Conservation (phyloP, 2,329 filamentous ascomycete species). For the Clonostachys byssicola region DNA sequence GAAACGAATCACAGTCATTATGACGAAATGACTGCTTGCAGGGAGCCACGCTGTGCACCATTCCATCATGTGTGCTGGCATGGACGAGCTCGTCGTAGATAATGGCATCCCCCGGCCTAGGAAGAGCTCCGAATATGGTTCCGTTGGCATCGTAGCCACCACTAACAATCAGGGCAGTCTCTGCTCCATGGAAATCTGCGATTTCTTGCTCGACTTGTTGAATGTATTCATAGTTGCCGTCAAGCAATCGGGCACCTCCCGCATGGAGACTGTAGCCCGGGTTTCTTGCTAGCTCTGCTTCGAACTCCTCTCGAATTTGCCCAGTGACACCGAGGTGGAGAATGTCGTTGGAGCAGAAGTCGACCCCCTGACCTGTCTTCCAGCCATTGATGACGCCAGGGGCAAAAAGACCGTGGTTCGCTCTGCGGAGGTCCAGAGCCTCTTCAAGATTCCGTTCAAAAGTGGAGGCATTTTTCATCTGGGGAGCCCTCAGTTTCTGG, state of each 20-base stretch:
- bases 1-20: slow-evolving; percentile 29
- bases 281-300: slow-evolving; percentile 38
- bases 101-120: slow-evolving; percentile 48
- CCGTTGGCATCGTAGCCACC: slow-evolving; percentile 52
- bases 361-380: slow-evolving; percentile 17
- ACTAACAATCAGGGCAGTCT: slow-evolving; percentile 54
- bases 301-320: slow-evolving; percentile 37
- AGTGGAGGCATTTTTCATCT: neutral
- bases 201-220: slow-evolving; percentile 52
- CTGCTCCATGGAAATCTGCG: slow-evolving; percentile 55
- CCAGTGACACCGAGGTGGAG: slow-evolving; percentile 49
- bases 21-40: slow-evolving; percentile 38
- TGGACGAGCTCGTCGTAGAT: slow-evolving; percentile 64
- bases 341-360: slow-evolving; percentile 66
- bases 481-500: neutral
- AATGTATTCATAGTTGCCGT: slow-evolving; percentile 60
- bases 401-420: slow-evolving; percentile 9
- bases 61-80: slow-evolving; percentile 62
- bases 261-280: slow-evolving; percentile 36
- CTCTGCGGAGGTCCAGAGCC: slow-evolving; percentile 16
- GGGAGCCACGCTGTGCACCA: slow-evolving; percentile 48
- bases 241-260: slow-evolving; percentile 57
- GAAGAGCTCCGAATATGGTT: slow-evolving; percentile 42
- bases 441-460: slow-evolving; percentile 19
- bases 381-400: no score